phyloP scores from a whole-genome alignment of 345 rosid genomes.

The Hypericum perforatum region DNA sequence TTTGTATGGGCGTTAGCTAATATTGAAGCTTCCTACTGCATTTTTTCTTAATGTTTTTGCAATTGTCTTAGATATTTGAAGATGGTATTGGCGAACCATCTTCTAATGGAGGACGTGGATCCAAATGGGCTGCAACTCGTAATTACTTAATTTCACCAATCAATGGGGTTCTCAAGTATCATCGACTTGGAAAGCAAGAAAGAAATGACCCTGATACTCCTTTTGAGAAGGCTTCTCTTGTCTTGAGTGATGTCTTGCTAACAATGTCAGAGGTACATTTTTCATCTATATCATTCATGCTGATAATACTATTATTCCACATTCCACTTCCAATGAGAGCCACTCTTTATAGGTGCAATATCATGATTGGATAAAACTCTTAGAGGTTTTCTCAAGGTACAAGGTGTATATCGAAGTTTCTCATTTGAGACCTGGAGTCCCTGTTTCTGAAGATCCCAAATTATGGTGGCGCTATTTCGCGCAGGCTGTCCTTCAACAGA shows the following conservation, averaged over 20 bases:
- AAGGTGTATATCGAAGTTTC: slow-evolving; percentile 72
- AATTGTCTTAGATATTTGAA: slow-evolving; percentile 64
- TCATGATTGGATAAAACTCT: slow-evolving; percentile 90
- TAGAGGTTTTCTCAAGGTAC: slow-evolving; percentile 85
- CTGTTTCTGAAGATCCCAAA: slow-evolving; percentile 49
- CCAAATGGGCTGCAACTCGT: slow-evolving; percentile 73
- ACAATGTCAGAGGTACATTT: slow-evolving; percentile 63
- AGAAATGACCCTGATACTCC: slow-evolving; percentile 85
- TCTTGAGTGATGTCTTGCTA: slow-evolving; percentile 71
- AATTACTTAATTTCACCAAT: slow-evolving; percentile 80
- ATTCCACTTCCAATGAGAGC: too few species aligned
- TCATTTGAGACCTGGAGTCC: slow-evolving; percentile 75
- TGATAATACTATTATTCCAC: too few species aligned
- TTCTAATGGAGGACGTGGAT: slow-evolving; percentile 25
- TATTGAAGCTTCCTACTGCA: background rate
- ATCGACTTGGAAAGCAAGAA: slow-evolving; percentile 93
- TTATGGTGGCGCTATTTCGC: slow-evolving; percentile 95
- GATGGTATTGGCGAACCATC: slow-evolving; percentile 80
- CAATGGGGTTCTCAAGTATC: slow-evolving; percentile 85
- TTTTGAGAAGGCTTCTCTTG: slow-evolving; percentile 83
- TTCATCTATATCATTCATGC: too few species aligned
- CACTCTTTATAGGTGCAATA: slow-evolving; percentile 62
- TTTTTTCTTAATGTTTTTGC: background rate
- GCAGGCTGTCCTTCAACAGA: slow-evolving; percentile 78
- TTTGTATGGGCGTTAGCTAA: background rate